These are phyloP conservation scores for Penicillium ochrochloron DNA, from an alignment of 495 filamentous ascomycete species.

Conservation along the genomic window DNA sequence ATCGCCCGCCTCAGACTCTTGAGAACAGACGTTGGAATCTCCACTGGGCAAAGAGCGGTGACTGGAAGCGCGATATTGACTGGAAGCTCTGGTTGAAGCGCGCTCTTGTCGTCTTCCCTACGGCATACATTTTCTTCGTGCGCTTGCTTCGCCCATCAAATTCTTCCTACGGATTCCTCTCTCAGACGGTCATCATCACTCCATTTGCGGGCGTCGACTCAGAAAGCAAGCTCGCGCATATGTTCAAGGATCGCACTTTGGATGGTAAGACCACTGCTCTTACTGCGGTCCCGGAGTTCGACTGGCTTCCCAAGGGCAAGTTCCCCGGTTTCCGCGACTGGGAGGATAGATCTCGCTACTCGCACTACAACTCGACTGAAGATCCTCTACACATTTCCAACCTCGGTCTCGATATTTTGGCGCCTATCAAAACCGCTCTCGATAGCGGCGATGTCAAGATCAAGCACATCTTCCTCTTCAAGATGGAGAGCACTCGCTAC, in stretches of 20 bases:
- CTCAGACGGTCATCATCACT: slow-evolving; percentile 27
- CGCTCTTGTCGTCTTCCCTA: slow-evolving; percentile 23
- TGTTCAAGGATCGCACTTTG: slow-evolving; percentile 21
- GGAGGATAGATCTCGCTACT: slow-evolving; percentile 16
- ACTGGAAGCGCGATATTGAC: slow-evolving; percentile 8
- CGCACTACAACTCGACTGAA: slow-evolving; percentile 42
- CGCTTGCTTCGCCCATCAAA: slow-evolving; percentile 26
- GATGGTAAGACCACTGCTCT: slow-evolving; percentile 28
- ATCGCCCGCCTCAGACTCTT: slow-evolving; percentile 4
- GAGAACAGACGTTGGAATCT: slow-evolving; percentile 6
- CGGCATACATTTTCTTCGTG: slow-evolving; percentile 23
- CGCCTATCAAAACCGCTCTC: slow-evolving; percentile 33
- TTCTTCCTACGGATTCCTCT: slow-evolving; percentile 30
- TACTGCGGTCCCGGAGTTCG: slow-evolving; percentile 21
- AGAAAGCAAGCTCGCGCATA: slow-evolving; percentile 26
- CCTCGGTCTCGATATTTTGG: slow-evolving; percentile 36
- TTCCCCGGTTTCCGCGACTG: slow-evolving; percentile 37
- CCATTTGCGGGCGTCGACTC: slow-evolving; percentile 32
- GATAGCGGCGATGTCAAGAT: slow-evolving; percentile 37
- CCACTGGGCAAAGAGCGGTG: not conserved
- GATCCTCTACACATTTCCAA: slow-evolving; percentile 50
- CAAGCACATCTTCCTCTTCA: slow-evolving; percentile 46
- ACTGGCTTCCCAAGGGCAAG: slow-evolving; percentile 33
- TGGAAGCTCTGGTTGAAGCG: slow-evolving; percentile 21
- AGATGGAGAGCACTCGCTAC: slow-evolving; percentile 49